Evolutionary conservation across 371 early-diverging fungal genomes (phyloP).

Genomic region (Lichtheimia ornata): DNA sequence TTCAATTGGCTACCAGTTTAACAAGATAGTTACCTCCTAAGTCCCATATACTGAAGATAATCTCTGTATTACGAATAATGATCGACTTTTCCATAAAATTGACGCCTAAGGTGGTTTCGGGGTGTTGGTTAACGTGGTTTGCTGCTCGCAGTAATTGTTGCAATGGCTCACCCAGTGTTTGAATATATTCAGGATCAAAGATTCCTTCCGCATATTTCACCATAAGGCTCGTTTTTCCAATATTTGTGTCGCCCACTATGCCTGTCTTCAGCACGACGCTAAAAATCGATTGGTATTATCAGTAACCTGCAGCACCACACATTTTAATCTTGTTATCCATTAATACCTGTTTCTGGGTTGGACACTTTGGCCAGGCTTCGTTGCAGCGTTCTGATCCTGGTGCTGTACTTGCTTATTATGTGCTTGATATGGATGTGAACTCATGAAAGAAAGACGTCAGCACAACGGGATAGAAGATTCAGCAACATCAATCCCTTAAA

Average conservation of each 20-base stretch:
- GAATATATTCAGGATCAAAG: constrained; percentile 94
- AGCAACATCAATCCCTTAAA: too few species aligned
- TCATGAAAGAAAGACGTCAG: too few species aligned
- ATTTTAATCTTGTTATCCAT: too few species aligned
- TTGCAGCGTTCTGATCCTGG: too few species aligned
- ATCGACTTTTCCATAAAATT: constrained; percentile 99
- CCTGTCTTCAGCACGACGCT: constrained; percentile 92
- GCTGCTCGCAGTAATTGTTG: not conserved
- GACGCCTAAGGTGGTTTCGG: constrained; percentile 66
- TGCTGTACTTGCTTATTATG: too few species aligned
- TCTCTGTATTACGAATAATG: constrained; percentile 83
- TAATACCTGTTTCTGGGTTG: too few species aligned
- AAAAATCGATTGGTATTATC: not conserved
- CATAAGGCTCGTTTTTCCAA: constrained; percentile 98
- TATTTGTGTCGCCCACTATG: constrained; percentile 98
- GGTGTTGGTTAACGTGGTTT: not conserved
- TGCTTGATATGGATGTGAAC: too few species aligned
- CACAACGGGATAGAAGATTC: too few species aligned
- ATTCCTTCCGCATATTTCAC: constrained; percentile 97
- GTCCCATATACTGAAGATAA: constrained; percentile 99
- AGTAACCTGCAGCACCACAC: too few species aligned
- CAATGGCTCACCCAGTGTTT: constrained; percentile 84
- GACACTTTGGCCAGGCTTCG: too few species aligned
- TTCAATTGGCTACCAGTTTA: constrained; percentile 8
- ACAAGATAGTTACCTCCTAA: constrained; percentile 80